Base-by-base conservation (phyloP, 768 basidiomycete genomes). In the Sporobolomyces phaffii region DNA sequence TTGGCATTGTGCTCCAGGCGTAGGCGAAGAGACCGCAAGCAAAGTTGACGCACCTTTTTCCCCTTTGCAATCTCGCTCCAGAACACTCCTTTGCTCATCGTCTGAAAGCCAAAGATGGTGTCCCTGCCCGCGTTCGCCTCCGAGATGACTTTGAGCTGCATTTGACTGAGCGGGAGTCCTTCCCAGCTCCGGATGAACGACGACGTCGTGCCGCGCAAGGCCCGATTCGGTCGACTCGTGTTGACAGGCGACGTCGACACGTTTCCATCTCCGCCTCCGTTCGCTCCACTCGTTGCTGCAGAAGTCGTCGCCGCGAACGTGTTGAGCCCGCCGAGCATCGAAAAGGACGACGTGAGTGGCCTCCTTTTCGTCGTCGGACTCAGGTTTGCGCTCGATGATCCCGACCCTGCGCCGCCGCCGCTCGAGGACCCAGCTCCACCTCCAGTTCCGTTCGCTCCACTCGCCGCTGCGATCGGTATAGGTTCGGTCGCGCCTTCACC, bases 191-290 rank as follows among this genome's bases (percentile, higher is more conserved):
- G 80, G 41, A 79, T 81, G 68, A 92, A 92, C 0, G 89, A 88
- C 20, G 84, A 81, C 64, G 90, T 87, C 31, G 82, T 81, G 28
- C 84, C 84, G 61, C 83, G 83, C 76, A 85, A 84, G 22, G 83
- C 83, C 36, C 33, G 20, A 33, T 18, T 8, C 11, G 60, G 71
- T 28, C 71, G 57, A 9, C 38, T 51, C 40, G 70, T 52, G 8
- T 33, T 10, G 1, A 56, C 38, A 2, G 41, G 29, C 29, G 56
- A 44, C 2, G 43, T 34, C 31, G 56, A 57, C 34, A n/a, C 28
- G 8, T 34, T 14, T 3, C n/a, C 18, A 24, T 22, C 38, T 24
- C 18, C 53, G 15, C 40, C 40, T 7, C 20, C 40, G 36, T 57
- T 41, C 15, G 29, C 50, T 51, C 29, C 50, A 10, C 10, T 17